Evolutionary conservation across 306 rosid species (phyloP), one percentile per base, ranked within the genome.

Genomic region (Coriaria nepalensis): DNA sequence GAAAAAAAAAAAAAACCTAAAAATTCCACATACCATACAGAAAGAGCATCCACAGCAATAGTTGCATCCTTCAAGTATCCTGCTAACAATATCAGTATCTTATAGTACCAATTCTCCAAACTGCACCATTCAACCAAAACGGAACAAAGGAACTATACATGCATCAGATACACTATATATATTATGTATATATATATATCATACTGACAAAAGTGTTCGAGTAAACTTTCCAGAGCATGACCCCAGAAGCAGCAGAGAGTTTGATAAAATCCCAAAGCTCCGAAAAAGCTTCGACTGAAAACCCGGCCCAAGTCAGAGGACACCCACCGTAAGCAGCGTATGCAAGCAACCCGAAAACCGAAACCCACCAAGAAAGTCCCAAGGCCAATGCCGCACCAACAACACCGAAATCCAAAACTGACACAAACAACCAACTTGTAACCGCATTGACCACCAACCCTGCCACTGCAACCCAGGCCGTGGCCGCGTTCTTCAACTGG

Each of bases 51-150:
- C 2, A 78, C 71, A 5, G 87, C 82, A 10, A 85, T 8, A 2
- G 92, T 80, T 0, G 83, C 79, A 48, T 85, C 71, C 48, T 73
- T 46, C 64, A 85, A 47, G 53, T 60, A 41, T 2, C 95, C 95
- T 0, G 87, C 81, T 81, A 85, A 68, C 10, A 85, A 56, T 15
- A 78, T 54, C 32, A 85, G 42, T 45, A 85, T 73, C 34, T 67
- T 71, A 34, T 85, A 80, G 49, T 80, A 80, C 95, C 95, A 84
- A 62, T 61, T 75, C 62, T 78, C 92, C 42, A 84, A 61, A 55
- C 94, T 83, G 74, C 64, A 38, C 2, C 10, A 6, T 8, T 10
- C 49, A 45, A 33, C 10, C 9, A 11, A 46, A 4, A 48, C 29
- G 2, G 29, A 20, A 20, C 2, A 20, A 20, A 1, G 29, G 1